Percentiles rank a stretch among this genome's conserved stretches.
Evolutionary conservation across 768 basidiomycete species (phyloP).

Genomic region (Calocera viscosa): DNA sequence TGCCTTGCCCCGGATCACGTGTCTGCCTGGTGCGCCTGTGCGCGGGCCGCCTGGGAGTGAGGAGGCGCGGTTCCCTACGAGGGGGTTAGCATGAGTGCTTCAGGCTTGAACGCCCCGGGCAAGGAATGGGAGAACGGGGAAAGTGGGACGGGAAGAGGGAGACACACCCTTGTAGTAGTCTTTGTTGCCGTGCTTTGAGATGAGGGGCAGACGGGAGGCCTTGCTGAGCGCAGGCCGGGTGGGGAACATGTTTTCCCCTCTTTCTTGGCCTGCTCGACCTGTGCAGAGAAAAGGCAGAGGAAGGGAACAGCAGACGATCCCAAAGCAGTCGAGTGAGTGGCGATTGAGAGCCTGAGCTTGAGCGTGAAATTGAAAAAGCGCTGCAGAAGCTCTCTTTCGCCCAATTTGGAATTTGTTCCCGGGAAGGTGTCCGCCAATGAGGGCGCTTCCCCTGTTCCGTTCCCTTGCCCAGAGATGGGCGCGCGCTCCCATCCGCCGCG

Average conservation of each 20-base stretch:
- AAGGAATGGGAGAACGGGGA: no score
- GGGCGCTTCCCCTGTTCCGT: neutral
- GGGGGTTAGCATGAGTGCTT: neutral
- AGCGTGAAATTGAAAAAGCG: no score
- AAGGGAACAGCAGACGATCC: no score
- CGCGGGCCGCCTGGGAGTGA: conserved; percentile 70
- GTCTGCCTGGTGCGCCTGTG: conserved; percentile 79
- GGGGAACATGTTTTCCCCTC: conserved; percentile 42
- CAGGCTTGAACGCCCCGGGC: neutral
- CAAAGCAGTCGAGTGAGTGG: no score
- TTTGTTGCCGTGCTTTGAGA: conserved; percentile 81
- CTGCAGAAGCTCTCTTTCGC: neutral
- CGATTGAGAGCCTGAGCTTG: no score
- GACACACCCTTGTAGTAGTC: conserved; percentile 90
- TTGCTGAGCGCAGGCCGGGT: conserved; percentile 61
- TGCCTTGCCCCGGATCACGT: conserved; percentile 55
- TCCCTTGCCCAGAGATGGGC: neutral
- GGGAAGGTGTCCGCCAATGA: neutral
- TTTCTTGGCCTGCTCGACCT: neutral
- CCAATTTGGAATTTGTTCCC: neutral
- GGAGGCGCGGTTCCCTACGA: conserved; percentile 67
- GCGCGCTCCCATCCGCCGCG: neutral
- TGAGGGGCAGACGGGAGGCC: conserved; percentile 71
- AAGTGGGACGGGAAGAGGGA: neutral
- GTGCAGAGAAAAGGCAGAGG: neutral